Base-by-base conservation (phyloP, 1,284 basidiomycete species). In the Ustilago trichophora region DNA sequence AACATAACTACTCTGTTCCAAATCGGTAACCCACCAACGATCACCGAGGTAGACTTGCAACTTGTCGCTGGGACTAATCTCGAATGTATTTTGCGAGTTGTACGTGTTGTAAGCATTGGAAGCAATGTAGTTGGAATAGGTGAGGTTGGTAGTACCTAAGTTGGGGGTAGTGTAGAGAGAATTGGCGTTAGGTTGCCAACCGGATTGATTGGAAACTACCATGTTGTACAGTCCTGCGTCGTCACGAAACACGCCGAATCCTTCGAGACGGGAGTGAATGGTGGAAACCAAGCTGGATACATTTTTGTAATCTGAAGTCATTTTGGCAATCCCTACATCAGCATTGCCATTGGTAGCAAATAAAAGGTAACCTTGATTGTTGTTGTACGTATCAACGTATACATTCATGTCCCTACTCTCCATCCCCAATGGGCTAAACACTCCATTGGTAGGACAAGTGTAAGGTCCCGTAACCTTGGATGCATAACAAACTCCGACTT, bases 101-200 rank as follows among this genome's bases (percentile, higher is more conserved):
- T 47, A 62, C 18, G 59, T 56, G 26, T 52, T 52, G 25, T 51
- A 45, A 4, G 32, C 32, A 2, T 40, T 19, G 0, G 43, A 31
- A 2, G 59, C 46, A 26, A 63, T 56, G 40, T 55, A 48, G 29
- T 55, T 51, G 4, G 31, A 25, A 12, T 51, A 55, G 3, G 46
- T 41, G 9, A 40, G 45, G 9, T 7, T 25, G 21, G 43, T 36
- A 6, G 33, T 53, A 3, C 21, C 43, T 1, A 59, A 34, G 26
- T 59, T 41, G 11, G 13, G 22, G 3, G 57, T 42, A 0, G 52
- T 63, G 26, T 47, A 63, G 24, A 55, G 47, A 3, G 37, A 36
- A n/a, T 63, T 63, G 9, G 46, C 31, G n/a, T 63, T 63, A 6
- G 59, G 59, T 38, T 36, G 35, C 59, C 59, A 63, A 19, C 59